Evolutionary conservation across 345 rosid species (phyloP).

Genomic region (rapeseed (Brassica napus)): DNA sequence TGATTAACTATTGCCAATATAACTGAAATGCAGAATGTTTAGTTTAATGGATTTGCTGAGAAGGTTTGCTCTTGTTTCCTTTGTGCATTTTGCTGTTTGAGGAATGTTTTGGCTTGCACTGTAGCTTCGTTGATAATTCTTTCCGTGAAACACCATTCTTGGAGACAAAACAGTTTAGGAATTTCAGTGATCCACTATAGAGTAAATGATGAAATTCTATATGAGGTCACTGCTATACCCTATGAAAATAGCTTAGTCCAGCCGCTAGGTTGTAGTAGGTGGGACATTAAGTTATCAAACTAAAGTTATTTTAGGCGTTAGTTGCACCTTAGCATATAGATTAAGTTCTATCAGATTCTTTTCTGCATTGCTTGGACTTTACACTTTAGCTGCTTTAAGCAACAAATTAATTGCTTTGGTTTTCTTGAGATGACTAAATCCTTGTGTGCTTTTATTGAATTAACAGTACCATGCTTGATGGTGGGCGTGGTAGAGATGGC

Average conservation of each 20-base stretch:
- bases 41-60: background rate
- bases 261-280: background rate
- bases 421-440: background rate
- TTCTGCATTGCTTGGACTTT: background rate
- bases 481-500: constrained; percentile 47
- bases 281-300: background rate
- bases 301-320: background rate
- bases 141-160: too few species aligned
- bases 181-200: background rate
- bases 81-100: background rate
- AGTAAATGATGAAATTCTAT: background rate
- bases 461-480: constrained; percentile 52
- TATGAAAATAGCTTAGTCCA: background rate
- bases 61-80: background rate
- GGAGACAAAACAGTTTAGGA: background rate
- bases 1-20: background rate
- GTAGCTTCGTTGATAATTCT: background rate
- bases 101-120: too few species aligned
- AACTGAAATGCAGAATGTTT: background rate
- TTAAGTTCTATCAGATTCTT: background rate
- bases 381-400: too few species aligned
- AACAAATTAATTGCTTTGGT: too few species aligned
- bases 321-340: background rate
- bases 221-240: background rate
- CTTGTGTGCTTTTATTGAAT: constrained; percentile 8